These are phyloP conservation scores for Nemania bipapillata DNA, from an alignment of 2,329 filamentous ascomycete genomes.

Conservation along the genomic window DNA sequence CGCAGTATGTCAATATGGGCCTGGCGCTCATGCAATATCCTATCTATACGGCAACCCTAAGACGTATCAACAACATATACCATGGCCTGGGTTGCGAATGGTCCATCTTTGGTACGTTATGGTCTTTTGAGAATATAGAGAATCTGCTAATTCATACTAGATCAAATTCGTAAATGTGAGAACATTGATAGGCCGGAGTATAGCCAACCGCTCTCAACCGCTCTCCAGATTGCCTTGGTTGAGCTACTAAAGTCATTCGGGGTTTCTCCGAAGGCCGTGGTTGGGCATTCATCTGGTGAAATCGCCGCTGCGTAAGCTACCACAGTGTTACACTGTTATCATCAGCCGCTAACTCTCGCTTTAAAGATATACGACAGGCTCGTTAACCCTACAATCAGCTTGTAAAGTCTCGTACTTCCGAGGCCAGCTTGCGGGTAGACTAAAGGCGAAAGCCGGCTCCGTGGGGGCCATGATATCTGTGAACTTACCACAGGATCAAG, in stretches of 20 bases:
- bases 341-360: neutral
- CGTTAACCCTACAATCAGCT: constrained; percentile 45
- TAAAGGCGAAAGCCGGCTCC: constrained; percentile 35
- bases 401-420: constrained; percentile 52
- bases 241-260: constrained; percentile 49
- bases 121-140: neutral
- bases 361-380: constrained; percentile 44
- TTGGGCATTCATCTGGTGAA: constrained; percentile 55
- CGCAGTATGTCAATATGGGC: constrained; percentile 46
- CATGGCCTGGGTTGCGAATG: constrained; percentile 42
- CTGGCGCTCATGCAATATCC: constrained; percentile 45
- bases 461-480: constrained; percentile 50
- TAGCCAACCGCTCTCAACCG: constrained; percentile 50
- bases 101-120: constrained; percentile 46
- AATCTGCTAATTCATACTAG: constrained; percentile 33
- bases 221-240: constrained; percentile 53
- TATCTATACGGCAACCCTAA: constrained; percentile 40
- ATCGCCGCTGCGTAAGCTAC: constrained; percentile 53
- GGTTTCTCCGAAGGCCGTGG: constrained; percentile 45
- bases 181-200: constrained; percentile 47
- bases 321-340: neutral
- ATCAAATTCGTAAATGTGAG: constrained; percentile 38
- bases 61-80: constrained; percentile 37
- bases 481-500: constrained; percentile 44
- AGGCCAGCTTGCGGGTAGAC: constrained; percentile 46